Percentiles rank a stretch among this genome's conserved stretches.
Conservation (phyloP, 164 flowering plant species). For the Vitis labrusca region DNA sequence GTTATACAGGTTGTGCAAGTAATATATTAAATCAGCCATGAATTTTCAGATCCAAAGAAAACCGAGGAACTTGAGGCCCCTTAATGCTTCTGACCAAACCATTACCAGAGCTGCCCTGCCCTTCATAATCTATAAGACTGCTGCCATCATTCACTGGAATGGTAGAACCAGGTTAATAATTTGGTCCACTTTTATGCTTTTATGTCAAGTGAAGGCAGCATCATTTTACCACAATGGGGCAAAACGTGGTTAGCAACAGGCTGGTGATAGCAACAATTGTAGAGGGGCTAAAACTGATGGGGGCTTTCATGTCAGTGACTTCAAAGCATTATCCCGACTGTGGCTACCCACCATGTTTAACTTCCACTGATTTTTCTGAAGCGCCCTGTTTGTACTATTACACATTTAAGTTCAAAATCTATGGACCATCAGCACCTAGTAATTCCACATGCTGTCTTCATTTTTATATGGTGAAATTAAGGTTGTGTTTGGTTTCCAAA, state of each 20-base stretch:
- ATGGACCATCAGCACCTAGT: background rate
- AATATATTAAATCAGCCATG: background rate
- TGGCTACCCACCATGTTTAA: background rate
- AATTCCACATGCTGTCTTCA: background rate
- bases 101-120: background rate
- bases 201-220: background rate
- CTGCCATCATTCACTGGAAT: background rate
- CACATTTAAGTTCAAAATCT: background rate
- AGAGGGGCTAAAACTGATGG: background rate
- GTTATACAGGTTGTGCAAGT: background rate
- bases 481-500: background rate
- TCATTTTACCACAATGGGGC: background rate
- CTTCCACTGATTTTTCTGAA: background rate
- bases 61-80: background rate
- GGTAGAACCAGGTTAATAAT: background rate
- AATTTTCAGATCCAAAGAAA: background rate
- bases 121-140: background rate
- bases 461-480: background rate
- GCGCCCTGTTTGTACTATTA: background rate
- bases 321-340: background rate
- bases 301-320: too few relatives aligned
- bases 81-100: background rate
- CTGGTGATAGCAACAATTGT: background rate
- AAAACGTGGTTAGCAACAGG: background rate
- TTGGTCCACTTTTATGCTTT: background rate